Percentiles rank a stretch among this genome's conserved stretches.
These are phyloP conservation scores for Alternaria atra DNA, from an alignment of 2,329 filamentous ascomycete species.

Conservation along the genomic window DNA sequence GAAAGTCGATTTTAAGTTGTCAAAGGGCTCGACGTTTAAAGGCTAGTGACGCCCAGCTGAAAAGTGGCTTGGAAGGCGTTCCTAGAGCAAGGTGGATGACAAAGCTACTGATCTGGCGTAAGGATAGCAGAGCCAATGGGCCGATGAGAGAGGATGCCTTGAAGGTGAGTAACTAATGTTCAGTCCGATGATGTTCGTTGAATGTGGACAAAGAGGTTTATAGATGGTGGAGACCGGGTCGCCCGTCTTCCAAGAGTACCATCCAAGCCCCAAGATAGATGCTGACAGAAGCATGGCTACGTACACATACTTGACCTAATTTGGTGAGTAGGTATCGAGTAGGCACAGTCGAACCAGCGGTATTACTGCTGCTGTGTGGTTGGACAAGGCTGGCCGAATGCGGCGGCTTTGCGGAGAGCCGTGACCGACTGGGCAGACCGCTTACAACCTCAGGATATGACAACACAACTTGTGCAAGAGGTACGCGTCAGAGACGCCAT, in stretches of 20 bases:
- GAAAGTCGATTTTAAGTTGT: neutral
- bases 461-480: conserved; percentile 19
- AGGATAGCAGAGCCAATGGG: conserved; percentile 17
- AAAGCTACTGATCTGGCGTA: neutral
- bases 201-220: conserved; percentile 22
- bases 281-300: conserved; percentile 15
- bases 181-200: conserved; percentile 15
- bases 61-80: neutral
- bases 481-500: conserved; percentile 42
- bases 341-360: neutral
- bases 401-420: conserved; percentile 43
- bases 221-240: neutral
- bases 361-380: conserved; percentile 7
- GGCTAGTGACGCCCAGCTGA: neutral
- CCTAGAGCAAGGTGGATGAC: conserved; percentile 1
- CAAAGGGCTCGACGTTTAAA: conserved; percentile 1
- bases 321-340: conserved; percentile 3
- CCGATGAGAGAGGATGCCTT: neutral
- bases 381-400: conserved; percentile 21
- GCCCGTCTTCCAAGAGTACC: conserved; percentile 1
- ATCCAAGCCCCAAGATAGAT: conserved; percentile 7
- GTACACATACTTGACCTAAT: conserved; percentile 2
- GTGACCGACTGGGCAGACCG: conserved; percentile 22
- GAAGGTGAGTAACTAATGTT: neutral
- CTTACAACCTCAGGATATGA: conserved; percentile 21